Evolutionary conservation across 225 moss, liverwort and hornwort genomes (phyloP).

Genomic region (Pseudisothecium myosuroides): DNA sequence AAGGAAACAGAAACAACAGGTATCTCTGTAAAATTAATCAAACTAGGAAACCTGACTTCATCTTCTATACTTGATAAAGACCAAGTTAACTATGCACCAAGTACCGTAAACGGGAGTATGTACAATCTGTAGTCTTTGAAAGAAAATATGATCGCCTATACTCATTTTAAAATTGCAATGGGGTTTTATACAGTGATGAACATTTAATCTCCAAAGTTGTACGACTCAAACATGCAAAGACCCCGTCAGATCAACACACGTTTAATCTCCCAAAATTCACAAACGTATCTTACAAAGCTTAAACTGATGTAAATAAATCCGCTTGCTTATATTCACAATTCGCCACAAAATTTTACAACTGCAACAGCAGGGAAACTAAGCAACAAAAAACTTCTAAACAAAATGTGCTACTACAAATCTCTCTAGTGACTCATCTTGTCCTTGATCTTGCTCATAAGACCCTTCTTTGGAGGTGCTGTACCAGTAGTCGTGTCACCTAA

Average conservation of each 20-base stretch:
- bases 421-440: constrained; percentile 9
- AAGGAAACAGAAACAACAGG: background rate
- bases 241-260: background rate
- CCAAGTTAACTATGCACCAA: no score
- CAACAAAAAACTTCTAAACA: background rate
- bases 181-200: no score
- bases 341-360: background rate
- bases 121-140: background rate
- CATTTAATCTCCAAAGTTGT: background rate
- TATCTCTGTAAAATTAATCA: background rate
- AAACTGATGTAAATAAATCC: background rate
- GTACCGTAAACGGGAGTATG: no score
- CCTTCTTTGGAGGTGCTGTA: background rate
- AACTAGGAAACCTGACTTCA: background rate
- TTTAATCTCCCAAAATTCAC: background rate
- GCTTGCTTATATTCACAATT: background rate
- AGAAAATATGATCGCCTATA: fast-evolving
- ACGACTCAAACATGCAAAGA: background rate
- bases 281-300: no score
- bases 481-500: background rate
- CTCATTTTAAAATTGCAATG: background rate
- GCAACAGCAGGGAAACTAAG: background rate
- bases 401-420: background rate
- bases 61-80: background rate
- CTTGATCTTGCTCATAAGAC: constrained; percentile 11